These are phyloP conservation scores for Chrysoporthe cubensis DNA, from an alignment of 2,329 filamentous ascomycete genomes.

Conservation along the genomic window DNA sequence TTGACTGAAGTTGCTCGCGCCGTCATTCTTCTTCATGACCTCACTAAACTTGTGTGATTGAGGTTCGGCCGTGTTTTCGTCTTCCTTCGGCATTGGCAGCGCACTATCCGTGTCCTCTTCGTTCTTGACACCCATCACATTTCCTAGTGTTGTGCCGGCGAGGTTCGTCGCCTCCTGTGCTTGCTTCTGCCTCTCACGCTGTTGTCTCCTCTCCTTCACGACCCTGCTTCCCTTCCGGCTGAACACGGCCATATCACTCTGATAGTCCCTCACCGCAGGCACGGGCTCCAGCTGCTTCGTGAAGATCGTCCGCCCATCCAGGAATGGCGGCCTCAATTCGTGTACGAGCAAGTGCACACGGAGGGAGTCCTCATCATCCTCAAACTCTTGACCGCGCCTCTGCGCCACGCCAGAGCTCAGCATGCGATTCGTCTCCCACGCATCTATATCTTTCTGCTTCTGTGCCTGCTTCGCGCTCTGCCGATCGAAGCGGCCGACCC, in stretches of 20 bases:
- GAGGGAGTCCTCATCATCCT: conserved; percentile 87
- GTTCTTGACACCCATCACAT: conserved; percentile 94
- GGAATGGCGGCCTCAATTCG: conserved; percentile 89
- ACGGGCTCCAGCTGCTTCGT: conserved; percentile 97
- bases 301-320: conserved; percentile 94
- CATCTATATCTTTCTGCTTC: conserved; percentile 92
- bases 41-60: conserved; percentile 77
- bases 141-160: conserved; percentile 88
- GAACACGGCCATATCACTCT: conserved; percentile 99
- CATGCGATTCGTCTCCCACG: conserved; percentile 99
- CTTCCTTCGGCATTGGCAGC: conserved; percentile 73
- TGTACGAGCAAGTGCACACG: conserved; percentile 91
- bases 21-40: conserved; percentile 85
- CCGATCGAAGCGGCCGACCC: conserved; percentile 67
- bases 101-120: conserved; percentile 93
- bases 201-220: conserved; percentile 87
- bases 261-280: conserved; percentile 86
- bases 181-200: conserved; percentile 90
- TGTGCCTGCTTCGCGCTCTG: conserved; percentile 77
- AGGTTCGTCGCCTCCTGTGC: conserved; percentile 94
- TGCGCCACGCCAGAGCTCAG: conserved; percentile 95
- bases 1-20: conserved; percentile 88
- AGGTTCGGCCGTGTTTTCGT: conserved; percentile 50
- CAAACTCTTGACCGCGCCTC: conserved; percentile 78
- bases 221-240: conserved; percentile 93